These are phyloP conservation scores for Keithomyces neogunnii DNA, from an alignment of 2,329 filamentous ascomycete genomes.

Conservation along the genomic window DNA sequence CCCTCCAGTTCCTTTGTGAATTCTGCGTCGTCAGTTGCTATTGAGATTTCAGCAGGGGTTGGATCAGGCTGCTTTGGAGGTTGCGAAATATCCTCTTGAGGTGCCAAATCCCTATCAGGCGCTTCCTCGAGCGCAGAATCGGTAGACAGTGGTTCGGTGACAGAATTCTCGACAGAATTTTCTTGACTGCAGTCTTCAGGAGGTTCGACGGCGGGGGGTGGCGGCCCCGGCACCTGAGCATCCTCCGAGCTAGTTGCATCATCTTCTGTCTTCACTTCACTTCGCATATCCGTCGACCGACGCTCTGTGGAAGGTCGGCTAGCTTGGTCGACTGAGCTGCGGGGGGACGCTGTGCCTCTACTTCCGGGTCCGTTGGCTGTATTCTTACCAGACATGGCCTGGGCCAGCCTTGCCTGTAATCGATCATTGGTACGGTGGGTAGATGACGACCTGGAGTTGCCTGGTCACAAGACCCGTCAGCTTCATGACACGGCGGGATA, in stretches of 20 bases:
- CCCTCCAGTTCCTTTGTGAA: slow-evolving; percentile 15
- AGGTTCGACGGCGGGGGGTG: background rate
- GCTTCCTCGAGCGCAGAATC: background rate
- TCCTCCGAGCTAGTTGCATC: background rate
- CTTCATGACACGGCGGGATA: too few relatives aligned
- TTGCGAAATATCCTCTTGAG: background rate
- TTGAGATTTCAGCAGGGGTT: background rate
- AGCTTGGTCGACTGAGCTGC: slow-evolving; percentile 27
- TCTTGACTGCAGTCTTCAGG: background rate
- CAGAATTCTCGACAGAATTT: background rate
- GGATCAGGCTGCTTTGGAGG: background rate
- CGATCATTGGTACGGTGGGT: slow-evolving; percentile 64
- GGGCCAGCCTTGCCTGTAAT: slow-evolving; percentile 81
- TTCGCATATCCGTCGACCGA: slow-evolving; percentile 17
- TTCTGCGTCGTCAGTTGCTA: slow-evolving; percentile 2
- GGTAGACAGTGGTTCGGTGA: background rate
- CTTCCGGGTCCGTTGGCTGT: slow-evolving; percentile 28
- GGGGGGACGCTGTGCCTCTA: slow-evolving; percentile 28
- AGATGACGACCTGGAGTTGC: slow-evolving; percentile 55
- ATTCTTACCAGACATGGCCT: slow-evolving; percentile 70
- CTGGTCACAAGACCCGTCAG: slow-evolving; percentile 1
- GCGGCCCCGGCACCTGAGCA: background rate
- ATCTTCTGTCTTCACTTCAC: background rate
- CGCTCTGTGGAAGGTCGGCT: slow-evolving; percentile 20
- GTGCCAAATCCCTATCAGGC: background rate